A percentile compares a stretch with the other conserved stretches of the same genome.
phyloP scores from a whole-genome alignment of 306 rosid genomes.

The Ceratonia siliqua region DNA sequence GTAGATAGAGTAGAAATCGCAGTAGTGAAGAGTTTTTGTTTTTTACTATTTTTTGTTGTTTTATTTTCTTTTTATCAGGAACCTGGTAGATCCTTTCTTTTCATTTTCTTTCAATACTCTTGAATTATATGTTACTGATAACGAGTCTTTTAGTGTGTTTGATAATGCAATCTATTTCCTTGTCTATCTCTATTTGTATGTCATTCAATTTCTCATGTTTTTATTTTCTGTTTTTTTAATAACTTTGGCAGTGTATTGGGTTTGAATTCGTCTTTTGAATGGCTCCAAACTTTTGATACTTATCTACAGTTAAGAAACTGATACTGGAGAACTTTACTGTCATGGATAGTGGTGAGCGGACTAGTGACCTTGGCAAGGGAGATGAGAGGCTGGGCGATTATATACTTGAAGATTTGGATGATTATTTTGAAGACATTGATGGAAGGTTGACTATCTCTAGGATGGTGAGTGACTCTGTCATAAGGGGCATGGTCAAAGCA shows the following conservation, averaged over 20 bases:
- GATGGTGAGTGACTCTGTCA: conserved; percentile 78
- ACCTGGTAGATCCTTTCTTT: no score
- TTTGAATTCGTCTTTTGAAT: conserved; percentile 20
- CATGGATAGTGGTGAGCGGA: conserved; percentile 40
- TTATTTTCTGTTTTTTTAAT: no score
- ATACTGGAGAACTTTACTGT: conserved; percentile 35
- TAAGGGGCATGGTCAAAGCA: conserved; percentile 77
- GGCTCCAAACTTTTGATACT: conserved; percentile 24
- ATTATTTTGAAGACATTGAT: conserved; percentile 52
- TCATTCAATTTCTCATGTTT: conserved; percentile 13
- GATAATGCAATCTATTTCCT: background rate
- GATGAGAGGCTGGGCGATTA: conserved; percentile 44
- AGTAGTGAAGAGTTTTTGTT: no score
- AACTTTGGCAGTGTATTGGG: conserved; percentile 20
- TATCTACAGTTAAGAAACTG: conserved; percentile 11
- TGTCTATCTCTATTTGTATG: background rate
- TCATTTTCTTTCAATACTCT: no score
- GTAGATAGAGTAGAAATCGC: no score
- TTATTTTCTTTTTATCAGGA: no score
- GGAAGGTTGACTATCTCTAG: conserved; percentile 66
- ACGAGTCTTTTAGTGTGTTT: background rate
- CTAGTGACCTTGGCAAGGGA: conserved; percentile 36
- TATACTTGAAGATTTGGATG: conserved; percentile 62
- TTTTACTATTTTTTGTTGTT: no score
- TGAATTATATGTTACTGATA: background rate